A percentile compares a stretch with the other conserved stretches of the same genome.
Evolutionary conservation across 1,284 basidiomycete species (phyloP).

Genomic region (Boletus holoroseus): DNA sequence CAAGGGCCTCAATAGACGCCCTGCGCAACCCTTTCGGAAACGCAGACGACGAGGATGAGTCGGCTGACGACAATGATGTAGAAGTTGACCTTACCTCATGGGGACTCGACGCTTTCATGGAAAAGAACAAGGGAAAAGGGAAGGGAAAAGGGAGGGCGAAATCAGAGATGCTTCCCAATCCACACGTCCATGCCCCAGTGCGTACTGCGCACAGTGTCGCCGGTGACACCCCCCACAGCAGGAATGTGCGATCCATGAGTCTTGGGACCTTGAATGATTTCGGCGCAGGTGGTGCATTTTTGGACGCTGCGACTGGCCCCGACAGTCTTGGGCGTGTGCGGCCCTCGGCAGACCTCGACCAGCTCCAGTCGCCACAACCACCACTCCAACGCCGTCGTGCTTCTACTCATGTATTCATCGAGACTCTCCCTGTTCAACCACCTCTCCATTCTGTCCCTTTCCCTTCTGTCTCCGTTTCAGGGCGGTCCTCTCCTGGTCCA

Average conservation of each 20-base stretch:
- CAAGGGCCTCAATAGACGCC: slow-evolving; percentile 52
- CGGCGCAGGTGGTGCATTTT: slow-evolving; percentile 42
- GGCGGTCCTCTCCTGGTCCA: slow-evolving; percentile 44
- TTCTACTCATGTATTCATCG: slow-evolving; percentile 47
- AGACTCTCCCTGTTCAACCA: slow-evolving; percentile 39
- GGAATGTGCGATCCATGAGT: slow-evolving; percentile 55
- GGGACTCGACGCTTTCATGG: slow-evolving; percentile 72
- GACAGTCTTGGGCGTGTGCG: slow-evolving; percentile 30
- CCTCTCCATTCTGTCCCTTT: slow-evolving; percentile 58
- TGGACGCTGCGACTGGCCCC: slow-evolving; percentile 34
- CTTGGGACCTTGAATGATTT: slow-evolving; percentile 55
- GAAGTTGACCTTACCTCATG: slow-evolving; percentile 79
- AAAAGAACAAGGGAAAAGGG: slow-evolving; percentile 53
- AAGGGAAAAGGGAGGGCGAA: slow-evolving; percentile 46
- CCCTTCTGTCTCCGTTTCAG: slow-evolving; percentile 47
- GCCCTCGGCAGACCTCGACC: slow-evolving; percentile 51
- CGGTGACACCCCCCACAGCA: slow-evolving; percentile 31
- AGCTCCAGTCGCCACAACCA: slow-evolving; percentile 37
- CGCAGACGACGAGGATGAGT: slow-evolving; percentile 54
- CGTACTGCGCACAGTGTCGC: slow-evolving; percentile 31
- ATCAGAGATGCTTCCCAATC: slow-evolving; percentile 47
- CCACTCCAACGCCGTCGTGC: slow-evolving; percentile 43
- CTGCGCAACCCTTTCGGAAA: slow-evolving; percentile 66
- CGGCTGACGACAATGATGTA: slow-evolving; percentile 44
- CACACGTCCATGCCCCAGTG: slow-evolving; percentile 39